Base-by-base conservation (phyloP, 2,329 filamentous ascomycete species). In the Arthrobotrys conoides region DNA sequence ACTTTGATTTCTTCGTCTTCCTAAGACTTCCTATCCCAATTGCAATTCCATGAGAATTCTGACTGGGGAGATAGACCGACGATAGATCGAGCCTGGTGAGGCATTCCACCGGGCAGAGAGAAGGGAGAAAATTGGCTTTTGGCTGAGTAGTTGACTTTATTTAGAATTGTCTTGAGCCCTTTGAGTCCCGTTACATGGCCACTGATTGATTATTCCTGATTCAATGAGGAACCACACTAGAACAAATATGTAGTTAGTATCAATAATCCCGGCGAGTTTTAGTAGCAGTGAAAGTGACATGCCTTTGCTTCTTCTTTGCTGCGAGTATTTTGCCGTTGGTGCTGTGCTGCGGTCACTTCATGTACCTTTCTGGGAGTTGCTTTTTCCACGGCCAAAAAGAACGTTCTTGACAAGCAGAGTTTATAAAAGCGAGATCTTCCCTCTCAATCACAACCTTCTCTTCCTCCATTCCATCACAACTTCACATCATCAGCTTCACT, bases 391-490 rank as follows among this genome's bases (percentile, higher is more conserved):
- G 9, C 53, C 36, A 53, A 53, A n/a, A 27, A 44, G 63, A 61
- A 61, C 57, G 57, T 61, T 61, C 57, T 61, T 61, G 33, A 36
- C 49, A 46, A 57, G 38, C 49, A 75, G 51, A 70, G 71, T 79
- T 69, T 79, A 79, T 79, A 79, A 73, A 79, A 73, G 71, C 66
- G 68, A 65, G 65, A 73, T 75, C 64, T 53, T 79, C 69, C 64
- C 65, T 71, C 65, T 76, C 71, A 55, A 51, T 73, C 9, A 27
- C 41, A 65, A 59, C 46, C 63, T 61, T 66, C 53, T 68, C 27
- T 55, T 63, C 36, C 36, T 18, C 53, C 51, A 49, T 51, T 70
- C 67, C 36, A 44, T 30, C 38, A 49, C 55, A 36, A 65, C 61
- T 36, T 71, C 55, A 48, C 20, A 49, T 49, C 61, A 55, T 63